Evolutionary conservation across 345 rosid species (phyloP), one percentile per base, ranked within the genome.

Genomic region (Cardiospermum halicacabum): DNA sequence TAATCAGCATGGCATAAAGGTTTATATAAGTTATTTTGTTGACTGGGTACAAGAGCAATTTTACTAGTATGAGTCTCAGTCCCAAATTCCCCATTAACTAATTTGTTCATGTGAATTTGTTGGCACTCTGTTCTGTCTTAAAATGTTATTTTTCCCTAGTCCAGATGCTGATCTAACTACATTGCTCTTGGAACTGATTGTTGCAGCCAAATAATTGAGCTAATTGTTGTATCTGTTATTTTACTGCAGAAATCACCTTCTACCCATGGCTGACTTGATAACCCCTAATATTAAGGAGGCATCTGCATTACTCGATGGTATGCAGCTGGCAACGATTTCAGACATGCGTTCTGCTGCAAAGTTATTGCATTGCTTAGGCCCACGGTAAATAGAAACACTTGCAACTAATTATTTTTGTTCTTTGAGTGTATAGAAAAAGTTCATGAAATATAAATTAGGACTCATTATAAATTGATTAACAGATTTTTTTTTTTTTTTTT

Each of bases 281-380:
- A 94, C 99, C 63, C 99, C 99, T 49, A 94, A 94, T 77, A 65
- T 91, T 58, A 89, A 84, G 77, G 97, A 94, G 73, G 96, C 97
- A 15, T 85, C 96, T 67, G 85, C 95, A 75, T 81, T 94, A 56
- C 95, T 94, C 56, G 89, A 80, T 60, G 89, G 88, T 27, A 39
- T 67, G 75, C 80, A 51, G 64, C 71, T 91, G 57, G 64, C 80
- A 77, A 82, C 92, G 25, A 78, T 89, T 61, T 83, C 65, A 40
- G 93, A 94, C 71, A 89, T 94, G 97, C 72, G 77, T 26, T 71
- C 81, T 71, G 99, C 96, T 7, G 95, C 83, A 37, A 83, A 87
- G 56, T 71, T 73, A 58, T 79, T 94, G 69, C 89, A 91, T 76
- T 60, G 78, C 48, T 68, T 89, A 80, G 99, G 99, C 58, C 88